Conservation (phyloP, 164 flowering plant species). For the Aristolochia contorta region DNA sequence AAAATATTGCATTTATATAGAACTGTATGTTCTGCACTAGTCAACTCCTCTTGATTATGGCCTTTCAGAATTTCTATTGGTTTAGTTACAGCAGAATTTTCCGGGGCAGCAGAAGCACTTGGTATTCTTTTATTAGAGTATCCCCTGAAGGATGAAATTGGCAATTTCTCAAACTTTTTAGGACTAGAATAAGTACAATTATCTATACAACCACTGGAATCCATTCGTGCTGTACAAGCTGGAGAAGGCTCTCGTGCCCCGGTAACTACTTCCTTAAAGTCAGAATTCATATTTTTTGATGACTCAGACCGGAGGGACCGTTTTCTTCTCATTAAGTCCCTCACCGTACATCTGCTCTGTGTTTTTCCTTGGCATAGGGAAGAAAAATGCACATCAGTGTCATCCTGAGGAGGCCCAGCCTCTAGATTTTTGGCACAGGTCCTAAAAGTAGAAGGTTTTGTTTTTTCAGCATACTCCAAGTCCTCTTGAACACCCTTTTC, state of each 20-base stretch:
- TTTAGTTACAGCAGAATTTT: not conserved
- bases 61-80: conserved; percentile 1
- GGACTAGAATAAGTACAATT: not conserved
- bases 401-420: conserved; percentile 10
- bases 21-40: not conserved
- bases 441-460: conserved; percentile 2
- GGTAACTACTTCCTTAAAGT: conserved; percentile 10
- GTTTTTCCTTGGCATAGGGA: conserved; percentile 15
- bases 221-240: not conserved
- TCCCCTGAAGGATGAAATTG: conserved; percentile 5
- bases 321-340: conserved; percentile 93
- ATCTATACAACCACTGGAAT: not conserved
- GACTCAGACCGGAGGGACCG: conserved; percentile 31
- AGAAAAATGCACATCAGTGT: conserved; percentile 6
- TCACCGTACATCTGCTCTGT: conserved; percentile 39
- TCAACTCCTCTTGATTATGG: not conserved
- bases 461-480: not conserved
- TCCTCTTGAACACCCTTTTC: conserved; percentile 9
- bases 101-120: conserved; percentile 8
- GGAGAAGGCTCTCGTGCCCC: conserved; percentile 6
- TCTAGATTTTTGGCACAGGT: conserved; percentile 16
- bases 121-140: conserved; percentile 1
- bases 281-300: conserved; percentile 23
- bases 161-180: conserved; percentile 7
- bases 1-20: conserved; percentile 1